These are phyloP conservation scores for Sporisorium iseilematis-ciliati DNA, from an alignment of 1,284 basidiomycete genomes.

Conservation along the genomic window DNA sequence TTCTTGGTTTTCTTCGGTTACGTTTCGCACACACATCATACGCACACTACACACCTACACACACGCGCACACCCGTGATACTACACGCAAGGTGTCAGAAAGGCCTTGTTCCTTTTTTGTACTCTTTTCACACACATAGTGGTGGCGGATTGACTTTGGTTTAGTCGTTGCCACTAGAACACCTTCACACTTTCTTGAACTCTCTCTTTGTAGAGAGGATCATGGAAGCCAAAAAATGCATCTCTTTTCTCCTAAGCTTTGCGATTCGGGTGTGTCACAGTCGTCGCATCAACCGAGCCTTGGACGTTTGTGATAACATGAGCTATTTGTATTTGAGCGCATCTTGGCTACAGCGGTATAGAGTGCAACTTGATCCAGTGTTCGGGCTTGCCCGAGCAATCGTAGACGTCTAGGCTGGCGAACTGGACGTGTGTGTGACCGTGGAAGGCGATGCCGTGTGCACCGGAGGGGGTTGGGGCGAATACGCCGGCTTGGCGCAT, in stretches of 20 bases:
- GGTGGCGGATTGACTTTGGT: neutral
- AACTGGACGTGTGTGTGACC: constrained; percentile 13
- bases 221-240: constrained; percentile 6
- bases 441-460: constrained; percentile 5
- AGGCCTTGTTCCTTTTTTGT: neutral
- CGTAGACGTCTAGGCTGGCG: constrained; percentile 24
- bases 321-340: no score
- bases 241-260: constrained; percentile 6
- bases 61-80: no score
- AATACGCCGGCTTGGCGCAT: no score
- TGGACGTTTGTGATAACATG: neutral
- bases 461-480: no score
- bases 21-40: constrained; percentile 5
- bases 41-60: neutral
- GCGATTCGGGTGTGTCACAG: neutral
- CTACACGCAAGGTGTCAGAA: neutral
- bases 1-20: constrained; percentile 5
- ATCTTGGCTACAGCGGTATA: constrained; percentile 22
- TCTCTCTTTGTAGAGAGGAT: neutral
- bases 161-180: constrained; percentile 22
- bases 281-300: no score
- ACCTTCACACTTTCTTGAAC: constrained; percentile 1
- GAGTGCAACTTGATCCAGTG: constrained; percentile 25
- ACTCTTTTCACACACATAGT: neutral
- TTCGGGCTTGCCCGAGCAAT: constrained; percentile 30